These are phyloP conservation scores for Pontederia paniculata DNA, from an alignment of 176 grass and related monocot genomes.

Conservation along the genomic window DNA sequence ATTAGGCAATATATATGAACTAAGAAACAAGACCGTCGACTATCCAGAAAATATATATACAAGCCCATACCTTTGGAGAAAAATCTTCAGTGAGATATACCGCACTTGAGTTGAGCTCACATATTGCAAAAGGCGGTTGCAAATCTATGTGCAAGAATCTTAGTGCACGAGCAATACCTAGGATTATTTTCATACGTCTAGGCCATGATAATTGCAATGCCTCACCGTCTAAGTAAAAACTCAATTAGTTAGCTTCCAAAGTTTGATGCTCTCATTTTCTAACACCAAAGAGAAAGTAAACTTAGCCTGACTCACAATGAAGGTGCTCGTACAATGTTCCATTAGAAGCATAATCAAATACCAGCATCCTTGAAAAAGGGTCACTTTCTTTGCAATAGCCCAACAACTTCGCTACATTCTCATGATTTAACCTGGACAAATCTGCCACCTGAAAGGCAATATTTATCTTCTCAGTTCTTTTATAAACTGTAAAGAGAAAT, in stretches of 20 bases:
- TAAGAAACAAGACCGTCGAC: neutral
- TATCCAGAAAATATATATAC: neutral
- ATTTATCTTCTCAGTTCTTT: slow-evolving; percentile 4
- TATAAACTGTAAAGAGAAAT: neutral
- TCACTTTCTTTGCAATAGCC: slow-evolving; percentile 92
- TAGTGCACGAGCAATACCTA: slow-evolving; percentile 73
- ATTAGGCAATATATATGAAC: slow-evolving; percentile 1
- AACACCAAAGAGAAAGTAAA: neutral
- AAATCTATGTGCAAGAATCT: slow-evolving; percentile 74
- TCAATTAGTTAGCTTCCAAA: neutral
- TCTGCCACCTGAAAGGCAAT: slow-evolving; percentile 55
- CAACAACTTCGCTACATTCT: slow-evolving; percentile 70
- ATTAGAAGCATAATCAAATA: slow-evolving; percentile 92
- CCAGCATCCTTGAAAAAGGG: slow-evolving; percentile 75
- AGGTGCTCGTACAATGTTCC: slow-evolving; percentile 87
- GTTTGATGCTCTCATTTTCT: neutral
- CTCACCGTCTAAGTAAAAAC: slow-evolving; percentile 53
- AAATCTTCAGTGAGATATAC: slow-evolving; percentile 88
- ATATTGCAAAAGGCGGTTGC: slow-evolving; percentile 57
- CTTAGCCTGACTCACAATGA: slow-evolving; percentile 42
- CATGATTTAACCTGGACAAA: slow-evolving; percentile 72
- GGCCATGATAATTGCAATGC: slow-evolving; percentile 72
- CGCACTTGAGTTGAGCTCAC: slow-evolving; percentile 59
- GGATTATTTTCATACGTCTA: slow-evolving; percentile 88
- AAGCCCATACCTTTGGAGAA: slow-evolving; percentile 50